Evolutionary conservation across 345 rosid species (phyloP).

Genomic region (Cochlearia excelsa): DNA sequence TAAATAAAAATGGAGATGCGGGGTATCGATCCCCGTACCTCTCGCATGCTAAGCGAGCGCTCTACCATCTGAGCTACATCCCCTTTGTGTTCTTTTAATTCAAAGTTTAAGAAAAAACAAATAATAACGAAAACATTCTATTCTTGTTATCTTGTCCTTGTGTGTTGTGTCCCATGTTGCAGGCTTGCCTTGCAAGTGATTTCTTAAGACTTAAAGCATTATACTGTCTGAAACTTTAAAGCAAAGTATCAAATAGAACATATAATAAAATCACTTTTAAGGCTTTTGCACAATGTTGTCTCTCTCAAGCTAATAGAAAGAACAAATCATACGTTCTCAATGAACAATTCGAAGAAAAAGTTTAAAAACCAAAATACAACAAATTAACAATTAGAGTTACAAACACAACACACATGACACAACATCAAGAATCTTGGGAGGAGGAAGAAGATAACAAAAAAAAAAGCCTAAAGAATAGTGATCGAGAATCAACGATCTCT

Average conservation of each 20-base stretch:
- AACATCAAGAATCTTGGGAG: conserved; percentile 27
- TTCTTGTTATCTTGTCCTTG: too few species aligned
- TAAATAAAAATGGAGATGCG: conserved; percentile 62
- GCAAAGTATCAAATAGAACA: too few species aligned
- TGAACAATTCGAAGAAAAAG: conserved; percentile 30
- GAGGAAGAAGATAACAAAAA: conserved; percentile 2
- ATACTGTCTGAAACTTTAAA: too few species aligned
- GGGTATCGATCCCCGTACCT: conserved; percentile 84
- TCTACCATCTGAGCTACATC: conserved; percentile 45
- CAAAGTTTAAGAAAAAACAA: too few species aligned
- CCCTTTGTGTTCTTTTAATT: too few species aligned
- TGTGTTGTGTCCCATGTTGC: too few species aligned
- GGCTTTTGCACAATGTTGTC: too few species aligned
- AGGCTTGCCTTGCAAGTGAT: too few species aligned
- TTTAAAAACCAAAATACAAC: conserved; percentile 1
- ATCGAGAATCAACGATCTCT: conserved; percentile 38
- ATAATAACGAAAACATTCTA: too few species aligned
- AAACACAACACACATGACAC: conserved; percentile 41
- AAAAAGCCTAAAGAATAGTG: conserved; percentile 33
- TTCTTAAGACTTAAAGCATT: too few species aligned
- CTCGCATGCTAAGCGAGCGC: conserved; percentile 93
- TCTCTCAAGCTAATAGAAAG: conserved; percentile 31
- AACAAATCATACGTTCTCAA: conserved; percentile 21
- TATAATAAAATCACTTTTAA: too few species aligned
- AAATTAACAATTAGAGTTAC: conserved; percentile 33